Evolutionary conservation across 2,329 filamentous ascomycete genomes (phyloP), one percentile per base, ranked within the genome.

Genomic region (Botrytis hyacinthi): DNA sequence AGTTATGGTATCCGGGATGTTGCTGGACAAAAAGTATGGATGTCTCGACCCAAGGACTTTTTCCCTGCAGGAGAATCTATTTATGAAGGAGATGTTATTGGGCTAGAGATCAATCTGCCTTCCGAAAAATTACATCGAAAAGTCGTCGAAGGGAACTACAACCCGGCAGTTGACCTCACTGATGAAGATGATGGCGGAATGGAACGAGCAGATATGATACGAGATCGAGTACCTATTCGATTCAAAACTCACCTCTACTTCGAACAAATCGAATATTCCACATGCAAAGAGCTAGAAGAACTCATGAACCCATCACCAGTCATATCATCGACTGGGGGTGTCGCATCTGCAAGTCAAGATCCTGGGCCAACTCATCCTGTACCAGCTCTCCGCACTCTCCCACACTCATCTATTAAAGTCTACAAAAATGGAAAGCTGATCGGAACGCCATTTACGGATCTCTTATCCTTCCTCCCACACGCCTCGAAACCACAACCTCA

Each of bases 191-290:
- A 85, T 4, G 78, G 80, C 1, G 86, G 87, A 2, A 85, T 87
- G 0, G 86, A 87, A n/a, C 87, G 89, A 75, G 84, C 89, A 26
- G 96, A 98, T 81, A 92, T 98, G 75, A 93, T 99, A 74, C 93
- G 97, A 75, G 97, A 99, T 82, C 93, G 96, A 67, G 94, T 98
- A 62, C 95, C 96, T 1, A 97, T 98, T 77, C 91, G 95, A 16
- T 97, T 97, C 85, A 98, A 97, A 82, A 90, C 92, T 60, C 94
- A 97, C 81, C 92, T 95, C 71, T 97, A 97, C 84, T 98, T 97
- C 82, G 95, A 98, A 83, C 92, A 93, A 80, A 92, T 94, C 76
- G 94, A 97, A 80, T 97, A 97, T 81, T 93, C 95, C 78, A 87
- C 93, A 0, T 92, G 92, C 18, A 97, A 97, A 81, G 92, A 97